A percentile compares a stretch with the other conserved stretches of the same genome.
Evolutionary conservation across 495 filamentous ascomycete genomes (phyloP).

Genomic region (Neurospora discreta): DNA sequence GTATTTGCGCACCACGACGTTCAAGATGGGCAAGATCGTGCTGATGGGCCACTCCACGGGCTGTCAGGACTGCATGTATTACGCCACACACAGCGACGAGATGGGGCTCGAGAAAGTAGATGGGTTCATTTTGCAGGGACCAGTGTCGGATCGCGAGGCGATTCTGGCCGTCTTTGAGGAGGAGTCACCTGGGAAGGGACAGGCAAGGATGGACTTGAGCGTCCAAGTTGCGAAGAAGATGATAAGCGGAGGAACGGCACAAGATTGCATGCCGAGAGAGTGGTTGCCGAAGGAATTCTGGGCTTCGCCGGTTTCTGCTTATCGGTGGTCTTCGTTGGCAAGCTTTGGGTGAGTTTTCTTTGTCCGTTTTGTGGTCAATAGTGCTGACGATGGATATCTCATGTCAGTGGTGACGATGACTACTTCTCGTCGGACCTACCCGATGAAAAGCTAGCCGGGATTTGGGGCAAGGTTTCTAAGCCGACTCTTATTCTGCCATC

Average conservation of each 20-base stretch:
- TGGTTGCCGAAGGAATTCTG: slow-evolving; percentile 38
- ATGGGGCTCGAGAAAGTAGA: slow-evolving; percentile 43
- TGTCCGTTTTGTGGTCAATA: background rate
- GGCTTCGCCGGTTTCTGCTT: slow-evolving; percentile 49
- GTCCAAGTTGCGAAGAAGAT: slow-evolving; percentile 43
- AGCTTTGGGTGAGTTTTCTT: slow-evolving; percentile 35
- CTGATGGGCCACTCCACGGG: slow-evolving; percentile 81
- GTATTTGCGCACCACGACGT: slow-evolving; percentile 43
- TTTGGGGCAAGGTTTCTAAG: slow-evolving; percentile 50
- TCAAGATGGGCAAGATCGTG: slow-evolving; percentile 50
- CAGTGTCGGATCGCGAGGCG: slow-evolving; percentile 67
- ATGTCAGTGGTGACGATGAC: slow-evolving; percentile 62
- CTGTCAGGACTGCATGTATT: slow-evolving; percentile 74
- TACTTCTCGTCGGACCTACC: slow-evolving; percentile 73
- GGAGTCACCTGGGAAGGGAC: slow-evolving; percentile 2
- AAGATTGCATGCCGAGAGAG: slow-evolving; percentile 47
- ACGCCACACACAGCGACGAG: slow-evolving; percentile 17
- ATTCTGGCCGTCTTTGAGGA: slow-evolving; percentile 32
- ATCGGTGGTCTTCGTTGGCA: slow-evolving; percentile 56
- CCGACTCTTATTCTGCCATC: slow-evolving; percentile 58
- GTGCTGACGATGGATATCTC: background rate
- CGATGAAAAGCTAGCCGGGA: slow-evolving; percentile 44
- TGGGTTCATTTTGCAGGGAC: slow-evolving; percentile 74
- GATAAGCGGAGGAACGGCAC: slow-evolving; percentile 38
- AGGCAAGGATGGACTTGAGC: slow-evolving; percentile 31